A percentile compares a stretch with the other conserved stretches of the same genome.
These are phyloP conservation scores for Trichoderma arundinaceum DNA, from an alignment of 2,329 filamentous ascomycete species.

Conservation along the genomic window DNA sequence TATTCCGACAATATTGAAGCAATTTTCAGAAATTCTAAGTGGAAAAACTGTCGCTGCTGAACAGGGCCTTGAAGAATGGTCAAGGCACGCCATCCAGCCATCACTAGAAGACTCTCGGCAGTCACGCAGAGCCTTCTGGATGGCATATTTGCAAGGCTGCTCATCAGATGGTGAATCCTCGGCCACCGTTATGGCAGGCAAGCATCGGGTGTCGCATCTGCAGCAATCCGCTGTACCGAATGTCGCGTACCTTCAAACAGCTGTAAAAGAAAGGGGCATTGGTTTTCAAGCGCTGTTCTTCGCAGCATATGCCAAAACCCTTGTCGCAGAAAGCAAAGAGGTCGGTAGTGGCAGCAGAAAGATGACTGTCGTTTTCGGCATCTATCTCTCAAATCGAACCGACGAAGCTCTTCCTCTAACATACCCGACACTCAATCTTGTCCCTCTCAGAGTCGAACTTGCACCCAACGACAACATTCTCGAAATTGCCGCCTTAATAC, in stretches of 20 bases:
- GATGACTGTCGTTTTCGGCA: constrained; percentile 65
- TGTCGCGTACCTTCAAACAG: constrained; percentile 40
- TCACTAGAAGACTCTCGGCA: constrained; percentile 23
- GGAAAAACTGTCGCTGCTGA: not conserved
- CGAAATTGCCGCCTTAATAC: constrained; percentile 64
- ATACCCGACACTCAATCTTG: constrained; percentile 78
- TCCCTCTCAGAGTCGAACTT: constrained; percentile 67
- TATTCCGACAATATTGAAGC: constrained; percentile 65
- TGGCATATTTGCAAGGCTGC: constrained; percentile 44
- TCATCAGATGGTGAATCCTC: not conserved
- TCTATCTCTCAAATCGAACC: constrained; percentile 83
- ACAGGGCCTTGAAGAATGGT: constrained; percentile 40
- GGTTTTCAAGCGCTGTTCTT: constrained; percentile 78
- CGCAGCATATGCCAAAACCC: constrained; percentile 66
- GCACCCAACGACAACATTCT: constrained; percentile 46
- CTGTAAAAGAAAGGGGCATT: constrained; percentile 60
- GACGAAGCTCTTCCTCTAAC: constrained; percentile 54
- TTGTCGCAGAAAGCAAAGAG: constrained; percentile 24
- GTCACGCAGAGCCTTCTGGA: constrained; percentile 49
- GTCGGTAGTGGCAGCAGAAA: constrained; percentile 31
- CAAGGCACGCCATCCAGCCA: constrained; percentile 34
- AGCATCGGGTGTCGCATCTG: constrained; percentile 45
- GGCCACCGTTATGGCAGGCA: constrained; percentile 22
- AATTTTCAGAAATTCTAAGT: constrained; percentile 34
- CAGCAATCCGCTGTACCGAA: constrained; percentile 53